Evolutionary conservation across 2,329 filamentous ascomycete genomes (phyloP).

Genomic region (Aureobasidium melanogenum): DNA sequence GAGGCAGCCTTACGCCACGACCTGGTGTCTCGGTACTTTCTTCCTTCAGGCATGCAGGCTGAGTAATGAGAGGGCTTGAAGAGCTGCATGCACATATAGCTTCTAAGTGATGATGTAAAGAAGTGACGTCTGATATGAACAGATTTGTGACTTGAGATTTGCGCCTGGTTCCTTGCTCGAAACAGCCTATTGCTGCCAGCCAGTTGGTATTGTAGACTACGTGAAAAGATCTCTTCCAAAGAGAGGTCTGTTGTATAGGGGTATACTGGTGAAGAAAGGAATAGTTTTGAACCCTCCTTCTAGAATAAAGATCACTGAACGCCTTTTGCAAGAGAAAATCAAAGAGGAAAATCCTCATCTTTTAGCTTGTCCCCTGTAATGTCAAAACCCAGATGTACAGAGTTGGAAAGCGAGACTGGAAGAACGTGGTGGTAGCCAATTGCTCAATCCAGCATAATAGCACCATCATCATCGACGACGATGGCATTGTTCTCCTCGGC

Average conservation of each 20-base stretch:
- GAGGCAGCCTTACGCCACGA: neutral
- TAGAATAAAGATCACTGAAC: neutral
- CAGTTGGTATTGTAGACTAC: too few relatives aligned
- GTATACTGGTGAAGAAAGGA: neutral
- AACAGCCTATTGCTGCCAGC: neutral
- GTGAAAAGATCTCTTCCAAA: too few relatives aligned
- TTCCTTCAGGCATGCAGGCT: neutral
- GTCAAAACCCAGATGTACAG: neutral
- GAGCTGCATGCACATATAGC: neutral
- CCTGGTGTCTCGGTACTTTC: neutral
- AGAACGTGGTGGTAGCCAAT: neutral
- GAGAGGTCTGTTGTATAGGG: neutral
- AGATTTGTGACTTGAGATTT: neutral
- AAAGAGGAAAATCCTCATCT: neutral
- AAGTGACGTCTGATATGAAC: neutral
- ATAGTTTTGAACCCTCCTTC: neutral
- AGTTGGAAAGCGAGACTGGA: neutral
- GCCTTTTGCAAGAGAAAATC: neutral
- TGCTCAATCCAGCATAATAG: slow-evolving; percentile 23
- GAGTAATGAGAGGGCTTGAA: neutral
- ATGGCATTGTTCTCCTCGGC: slow-evolving; percentile 24
- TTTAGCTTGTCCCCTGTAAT: neutral
- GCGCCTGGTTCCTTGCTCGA: neutral
- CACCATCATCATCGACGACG: slow-evolving; percentile 28
- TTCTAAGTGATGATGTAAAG: neutral